Conservation (phyloP, 73 alveolate species). For the Tetrahymena thermophila region DNA sequence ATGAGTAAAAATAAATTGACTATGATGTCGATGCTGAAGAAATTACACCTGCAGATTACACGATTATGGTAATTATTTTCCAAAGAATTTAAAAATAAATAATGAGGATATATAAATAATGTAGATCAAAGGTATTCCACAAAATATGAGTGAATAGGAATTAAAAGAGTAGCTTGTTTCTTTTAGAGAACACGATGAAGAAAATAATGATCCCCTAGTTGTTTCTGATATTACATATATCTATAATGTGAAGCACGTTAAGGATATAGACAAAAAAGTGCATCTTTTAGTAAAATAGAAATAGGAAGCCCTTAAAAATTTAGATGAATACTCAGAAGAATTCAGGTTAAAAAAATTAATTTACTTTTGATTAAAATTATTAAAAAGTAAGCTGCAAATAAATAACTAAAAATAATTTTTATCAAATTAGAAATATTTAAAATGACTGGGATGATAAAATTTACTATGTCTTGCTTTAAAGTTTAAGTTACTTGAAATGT, state of each 20-base stretch:
- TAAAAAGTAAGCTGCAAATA: too few relatives aligned
- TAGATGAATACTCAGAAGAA: background rate
- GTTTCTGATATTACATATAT: slow-evolving; percentile 5
- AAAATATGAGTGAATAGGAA: background rate
- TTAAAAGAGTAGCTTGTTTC: background rate
- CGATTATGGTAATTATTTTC: slow-evolving; percentile 33
- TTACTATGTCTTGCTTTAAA: background rate
- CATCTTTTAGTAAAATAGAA: background rate
- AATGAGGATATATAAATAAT: slow-evolving; percentile 1
- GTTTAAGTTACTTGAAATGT: background rate
- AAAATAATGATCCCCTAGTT: slow-evolving; percentile 22
- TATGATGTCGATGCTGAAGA: slow-evolving; percentile 22
- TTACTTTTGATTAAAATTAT: too few relatives aligned
- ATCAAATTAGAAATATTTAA: background rate
- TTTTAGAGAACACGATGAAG: background rate
- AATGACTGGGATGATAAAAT: background rate
- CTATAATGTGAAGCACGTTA: background rate
- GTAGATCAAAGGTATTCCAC: background rate
- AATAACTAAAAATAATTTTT: too few relatives aligned
- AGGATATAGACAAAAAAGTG: background rate
- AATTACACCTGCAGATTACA: slow-evolving; percentile 49
- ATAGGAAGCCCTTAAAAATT: background rate
- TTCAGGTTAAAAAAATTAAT: background rate
- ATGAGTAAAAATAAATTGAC: slow-evolving; percentile 10
- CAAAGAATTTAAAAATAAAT: background rate